phyloP scores from a whole-genome alignment of 73 alveolate species.

The Paramecium sexaurelia region DNA sequence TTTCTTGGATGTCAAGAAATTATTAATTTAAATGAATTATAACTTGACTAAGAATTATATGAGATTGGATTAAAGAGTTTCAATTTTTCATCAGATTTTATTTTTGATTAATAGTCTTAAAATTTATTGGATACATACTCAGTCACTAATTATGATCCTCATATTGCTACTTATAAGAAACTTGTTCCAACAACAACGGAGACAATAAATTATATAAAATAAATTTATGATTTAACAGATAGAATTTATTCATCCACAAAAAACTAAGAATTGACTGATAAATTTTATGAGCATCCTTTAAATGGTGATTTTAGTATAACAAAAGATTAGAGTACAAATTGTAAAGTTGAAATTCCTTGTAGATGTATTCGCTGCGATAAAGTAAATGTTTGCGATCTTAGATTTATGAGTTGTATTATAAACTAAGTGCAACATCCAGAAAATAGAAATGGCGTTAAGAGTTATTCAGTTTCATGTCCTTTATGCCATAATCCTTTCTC shows the following conservation, averaged over 20 bases:
- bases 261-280: neutral
- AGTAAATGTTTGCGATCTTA: constrained; percentile 11
- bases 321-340: neutral
- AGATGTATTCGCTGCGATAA: constrained; percentile 38
- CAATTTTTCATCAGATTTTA: constrained; percentile 1
- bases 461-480: neutral
- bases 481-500: neutral
- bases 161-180: neutral
- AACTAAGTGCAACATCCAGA: constrained; percentile 12
- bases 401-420: constrained; percentile 27
- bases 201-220: constrained; percentile 2
- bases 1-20: neutral
- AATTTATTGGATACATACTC: neutral
- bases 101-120: neutral
- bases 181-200: neutral
- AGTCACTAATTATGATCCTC: neutral
- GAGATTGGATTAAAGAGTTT: neutral
- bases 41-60: neutral
- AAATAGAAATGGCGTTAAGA: constrained; percentile 5
- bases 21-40: neutral
- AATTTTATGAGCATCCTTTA: constrained; percentile 3
- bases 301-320: neutral
- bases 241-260: neutral
- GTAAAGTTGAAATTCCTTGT: constrained; percentile 23
- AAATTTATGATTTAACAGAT: neutral